These are phyloP conservation scores for Salix viminalis DNA, from an alignment of 345 rosid genomes.

Conservation along the genomic window DNA sequence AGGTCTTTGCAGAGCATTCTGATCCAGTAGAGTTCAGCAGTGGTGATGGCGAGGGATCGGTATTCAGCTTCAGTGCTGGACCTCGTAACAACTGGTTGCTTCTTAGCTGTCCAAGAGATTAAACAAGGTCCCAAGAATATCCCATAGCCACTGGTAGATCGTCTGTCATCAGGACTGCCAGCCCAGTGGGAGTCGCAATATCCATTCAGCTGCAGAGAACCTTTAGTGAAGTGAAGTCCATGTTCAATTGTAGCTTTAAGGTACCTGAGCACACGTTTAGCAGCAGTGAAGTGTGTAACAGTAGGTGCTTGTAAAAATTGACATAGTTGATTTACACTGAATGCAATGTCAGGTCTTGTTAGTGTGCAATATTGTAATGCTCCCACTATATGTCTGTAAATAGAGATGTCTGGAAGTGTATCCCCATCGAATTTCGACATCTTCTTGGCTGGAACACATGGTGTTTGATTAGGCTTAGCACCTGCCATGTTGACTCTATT, in stretches of 20 bases:
- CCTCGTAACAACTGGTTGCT: neutral
- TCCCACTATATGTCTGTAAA: neutral
- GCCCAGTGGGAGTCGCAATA: neutral
- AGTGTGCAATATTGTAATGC: neutral
- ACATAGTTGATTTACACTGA: neutral
- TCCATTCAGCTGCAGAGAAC: neutral
- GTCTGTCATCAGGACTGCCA: neutral
- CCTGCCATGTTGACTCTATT: too few relatives aligned
- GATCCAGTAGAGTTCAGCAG: neutral
- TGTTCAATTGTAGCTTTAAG: neutral
- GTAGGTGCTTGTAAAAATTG: neutral
- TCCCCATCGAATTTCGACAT: too few relatives aligned
- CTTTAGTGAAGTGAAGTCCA: neutral
- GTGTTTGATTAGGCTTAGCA: too few relatives aligned
- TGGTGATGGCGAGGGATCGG: neutral
- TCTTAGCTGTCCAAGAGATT: neutral
- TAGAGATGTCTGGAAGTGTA: too few relatives aligned
- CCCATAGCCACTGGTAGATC: neutral
- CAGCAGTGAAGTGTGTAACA: neutral
- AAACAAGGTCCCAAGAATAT: neutral
- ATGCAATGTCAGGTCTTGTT: neutral
- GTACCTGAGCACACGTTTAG: neutral
- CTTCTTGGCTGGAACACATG: too few relatives aligned
- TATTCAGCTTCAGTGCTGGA: neutral
- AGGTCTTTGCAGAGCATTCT: neutral